phyloP scores from a whole-genome alignment of 768 basidiomycete species.

The Lactarius indigo region DNA sequence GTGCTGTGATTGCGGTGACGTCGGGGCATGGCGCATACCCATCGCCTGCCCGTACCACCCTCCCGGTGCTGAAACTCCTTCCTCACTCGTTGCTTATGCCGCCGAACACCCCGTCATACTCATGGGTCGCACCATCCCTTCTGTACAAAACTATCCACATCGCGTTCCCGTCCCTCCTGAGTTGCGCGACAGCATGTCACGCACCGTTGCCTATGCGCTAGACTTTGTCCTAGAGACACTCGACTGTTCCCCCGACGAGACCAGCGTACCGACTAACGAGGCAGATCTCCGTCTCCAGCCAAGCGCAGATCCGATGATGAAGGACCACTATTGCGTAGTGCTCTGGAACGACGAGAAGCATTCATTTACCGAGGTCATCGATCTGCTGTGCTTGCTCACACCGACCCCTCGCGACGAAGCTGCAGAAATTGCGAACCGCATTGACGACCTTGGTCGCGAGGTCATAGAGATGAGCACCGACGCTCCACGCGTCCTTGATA shows the following conservation, averaged over 20 bases:
- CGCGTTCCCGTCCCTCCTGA: conserved; percentile 58
- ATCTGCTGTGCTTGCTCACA: conserved; percentile 58
- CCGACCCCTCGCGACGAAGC: conserved; percentile 56
- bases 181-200: conserved; percentile 67
- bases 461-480: conserved; percentile 72
- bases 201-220: conserved; percentile 70
- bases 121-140: conserved; percentile 49
- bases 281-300: conserved; percentile 70
- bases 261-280: conserved; percentile 60
- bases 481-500: conserved; percentile 58
- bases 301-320: conserved; percentile 73
- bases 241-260: conserved; percentile 78
- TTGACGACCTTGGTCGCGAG: conserved; percentile 80
- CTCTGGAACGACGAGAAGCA: conserved; percentile 99
- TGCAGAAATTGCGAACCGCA: conserved; percentile 46
- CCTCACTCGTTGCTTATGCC: conserved; percentile 32
- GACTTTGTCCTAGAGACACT: conserved; percentile 83
- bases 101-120: conserved; percentile 23
- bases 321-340: conserved; percentile 76
- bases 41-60: conserved; percentile 77
- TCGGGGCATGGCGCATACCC: conserved; percentile 75
- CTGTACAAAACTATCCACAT: conserved; percentile 57
- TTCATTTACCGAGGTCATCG: conserved; percentile 83
- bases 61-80: conserved; percentile 35
- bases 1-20: conserved; percentile 94